These are phyloP conservation scores for Chlorella sorokiniana DNA, from an alignment of 139 green algal genomes.

Conservation along the genomic window DNA sequence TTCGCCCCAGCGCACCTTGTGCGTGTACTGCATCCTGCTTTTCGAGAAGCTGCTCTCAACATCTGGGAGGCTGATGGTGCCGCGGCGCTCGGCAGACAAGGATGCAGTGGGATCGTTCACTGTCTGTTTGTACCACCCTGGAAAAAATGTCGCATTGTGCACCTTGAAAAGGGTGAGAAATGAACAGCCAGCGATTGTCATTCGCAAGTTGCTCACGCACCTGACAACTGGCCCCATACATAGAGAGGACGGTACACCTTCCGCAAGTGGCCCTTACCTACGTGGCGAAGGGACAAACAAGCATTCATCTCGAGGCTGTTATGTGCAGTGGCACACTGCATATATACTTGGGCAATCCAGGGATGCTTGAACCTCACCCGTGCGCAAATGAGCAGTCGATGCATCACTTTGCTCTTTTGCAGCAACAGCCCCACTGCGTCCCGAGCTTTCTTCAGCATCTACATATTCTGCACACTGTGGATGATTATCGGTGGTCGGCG, in stretches of 20 bases:
- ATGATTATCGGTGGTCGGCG: neutral
- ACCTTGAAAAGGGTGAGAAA: neutral
- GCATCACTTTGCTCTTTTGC: too few species aligned
- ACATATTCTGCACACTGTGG: neutral
- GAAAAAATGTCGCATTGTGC: neutral
- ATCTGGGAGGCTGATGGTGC: slow-evolving; percentile 86
- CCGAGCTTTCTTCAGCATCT: too few species aligned
- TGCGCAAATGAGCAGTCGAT: too few species aligned
- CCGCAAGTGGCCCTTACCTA: slow-evolving; percentile 31
- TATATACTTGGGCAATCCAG: neutral
- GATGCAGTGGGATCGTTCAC: slow-evolving; percentile 86
- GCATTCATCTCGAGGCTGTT: neutral
- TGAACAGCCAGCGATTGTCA: too few species aligned
- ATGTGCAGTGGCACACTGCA: neutral
- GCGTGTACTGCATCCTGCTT: slow-evolving; percentile 38
- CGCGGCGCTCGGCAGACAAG: slow-evolving; percentile 80
- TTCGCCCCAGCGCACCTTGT: slow-evolving; percentile 43
- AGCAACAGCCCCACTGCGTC: too few species aligned
- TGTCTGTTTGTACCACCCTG: slow-evolving; percentile 91
- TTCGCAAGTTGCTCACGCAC: too few species aligned
- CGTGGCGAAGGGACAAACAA: neutral
- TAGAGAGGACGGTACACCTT: slow-evolving; percentile 86
- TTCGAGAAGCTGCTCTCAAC: slow-evolving; percentile 69
- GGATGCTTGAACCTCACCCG: too few species aligned
- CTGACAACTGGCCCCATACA: slow-evolving; percentile 84